Conservation (phyloP, 139 green algal genomes). For the Micractinium sp. region DNA sequence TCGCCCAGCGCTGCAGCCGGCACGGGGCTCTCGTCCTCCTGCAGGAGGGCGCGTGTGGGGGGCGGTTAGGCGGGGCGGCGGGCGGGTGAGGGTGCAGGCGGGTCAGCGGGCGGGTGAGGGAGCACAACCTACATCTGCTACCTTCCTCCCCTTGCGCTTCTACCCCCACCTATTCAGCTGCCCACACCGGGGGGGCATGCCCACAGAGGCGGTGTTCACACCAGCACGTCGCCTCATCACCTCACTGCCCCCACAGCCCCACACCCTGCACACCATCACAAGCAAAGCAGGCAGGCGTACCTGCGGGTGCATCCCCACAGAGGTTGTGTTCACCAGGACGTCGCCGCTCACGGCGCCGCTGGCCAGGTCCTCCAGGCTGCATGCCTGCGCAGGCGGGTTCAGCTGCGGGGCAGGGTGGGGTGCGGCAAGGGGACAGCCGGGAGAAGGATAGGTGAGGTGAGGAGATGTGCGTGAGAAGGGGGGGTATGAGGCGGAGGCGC, state of each 20-base stretch:
- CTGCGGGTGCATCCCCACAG: constrained; percentile 92
- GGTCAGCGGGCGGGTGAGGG: neutral
- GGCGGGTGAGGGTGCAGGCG: neutral
- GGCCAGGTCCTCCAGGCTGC: constrained; percentile 43
- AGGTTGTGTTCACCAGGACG: constrained; percentile 95
- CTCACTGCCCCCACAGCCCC: neutral
- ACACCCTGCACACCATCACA: neutral
- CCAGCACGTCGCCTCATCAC: too few species aligned
- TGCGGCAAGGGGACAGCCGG: neutral
- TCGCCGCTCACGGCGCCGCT: constrained; percentile 65
- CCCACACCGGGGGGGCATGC: too few species aligned
- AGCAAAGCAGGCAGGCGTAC: constrained; percentile 35
- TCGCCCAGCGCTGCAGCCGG: constrained; percentile 53
- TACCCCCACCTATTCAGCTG: too few species aligned
- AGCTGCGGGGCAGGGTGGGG: neutral
- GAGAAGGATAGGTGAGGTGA: neutral
- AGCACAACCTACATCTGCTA: neutral
- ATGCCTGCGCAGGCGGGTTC: neutral
- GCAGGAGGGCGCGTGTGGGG: neutral
- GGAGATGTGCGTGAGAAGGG: too few species aligned
- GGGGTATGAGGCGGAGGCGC: too few species aligned
- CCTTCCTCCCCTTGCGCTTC: too few species aligned
- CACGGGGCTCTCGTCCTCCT: constrained; percentile 72
- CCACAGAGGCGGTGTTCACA: too few species aligned
- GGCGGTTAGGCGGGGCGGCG: neutral